Base-by-base conservation (phyloP, 495 filamentous ascomycete genomes). In the Aspergillus saccharolyticus region DNA sequence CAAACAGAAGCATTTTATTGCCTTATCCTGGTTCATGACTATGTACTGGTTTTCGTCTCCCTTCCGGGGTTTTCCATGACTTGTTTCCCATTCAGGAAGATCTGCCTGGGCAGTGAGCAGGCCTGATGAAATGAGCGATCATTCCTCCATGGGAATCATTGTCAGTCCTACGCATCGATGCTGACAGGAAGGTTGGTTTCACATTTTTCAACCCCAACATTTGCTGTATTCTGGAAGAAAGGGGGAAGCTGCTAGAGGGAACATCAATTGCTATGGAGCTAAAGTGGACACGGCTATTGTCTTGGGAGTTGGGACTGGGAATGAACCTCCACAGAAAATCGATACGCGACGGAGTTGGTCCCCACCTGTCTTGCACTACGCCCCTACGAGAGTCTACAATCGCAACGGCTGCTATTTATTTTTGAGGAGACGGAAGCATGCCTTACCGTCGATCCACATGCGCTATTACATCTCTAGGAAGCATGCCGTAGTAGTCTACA, bases 41-140 rank as follows among this genome's bases (percentile, higher is more conserved):
- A n/a, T n/a, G n/a, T n/a, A n/a, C n/a, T n/a, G n/a, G 33, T 2
- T 39, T 49, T 21, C 9, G 7, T 24, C 3, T 7, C 6, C 15
- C 16, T 24, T 30, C 9, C 30, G 6, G 8, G 9, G 8, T 22
- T 46, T 6, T 4, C 47, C 17, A n/a, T 19, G 25, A 28, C 28
- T 28, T 28, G 18, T 30, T 50, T 56, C n/a, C 54, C 42, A 25
- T 19, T 25, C 44, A n/a, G 51, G 54, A 48, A 54, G 56, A 39
- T 25, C 49, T 53, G 48, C 18, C 24, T 42, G 22, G 19, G 9
- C 53, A 25, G 30, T 46, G 33, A 61, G 45, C 22, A 46, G 47
- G 22, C 52, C 46, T 42, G 54, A 56, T 51, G 42, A 58, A 66
- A 61, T 63, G 64, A 60, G 57, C 51, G 52, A 56, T 57, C 60